Conservation (phyloP, 345 rosid species). For the Moringa oleifera region DNA sequence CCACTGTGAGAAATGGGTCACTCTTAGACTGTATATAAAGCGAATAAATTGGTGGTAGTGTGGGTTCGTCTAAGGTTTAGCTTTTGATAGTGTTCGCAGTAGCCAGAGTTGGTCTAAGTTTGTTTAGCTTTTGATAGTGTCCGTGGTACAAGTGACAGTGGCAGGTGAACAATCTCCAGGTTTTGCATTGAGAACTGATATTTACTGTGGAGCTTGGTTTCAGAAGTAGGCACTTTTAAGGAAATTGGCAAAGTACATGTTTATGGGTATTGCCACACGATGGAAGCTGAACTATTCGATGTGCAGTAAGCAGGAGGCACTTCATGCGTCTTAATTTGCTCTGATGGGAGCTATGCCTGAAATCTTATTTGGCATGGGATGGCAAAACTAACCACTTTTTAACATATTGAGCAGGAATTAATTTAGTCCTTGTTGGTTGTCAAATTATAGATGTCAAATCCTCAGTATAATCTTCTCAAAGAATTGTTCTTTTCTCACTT, state of each 20-base stretch:
- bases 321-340: not conserved
- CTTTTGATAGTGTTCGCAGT: slow-evolving; percentile 26
- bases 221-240: slow-evolving; percentile 20
- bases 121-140: slow-evolving; percentile 36
- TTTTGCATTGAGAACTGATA: slow-evolving; percentile 14
- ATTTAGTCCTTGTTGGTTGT: slow-evolving; percentile 7
- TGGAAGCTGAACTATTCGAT: slow-evolving; percentile 17
- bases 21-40: slow-evolving; percentile 50
- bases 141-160: slow-evolving; percentile 14
- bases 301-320: slow-evolving; percentile 21
- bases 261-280: slow-evolving; percentile 12
- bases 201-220: slow-evolving; percentile 22
- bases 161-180: slow-evolving; percentile 7
- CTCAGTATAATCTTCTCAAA: slow-evolving; percentile 7
- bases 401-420: slow-evolving; percentile 9
- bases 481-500: slow-evolving; percentile 19
- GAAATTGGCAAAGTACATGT: slow-evolving; percentile 8
- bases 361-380: slow-evolving; percentile 16
- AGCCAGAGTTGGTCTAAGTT: slow-evolving; percentile 24
- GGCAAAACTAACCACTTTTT: slow-evolving; percentile 8
- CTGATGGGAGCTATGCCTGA: slow-evolving; percentile 8
- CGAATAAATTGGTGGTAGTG: slow-evolving; percentile 39
- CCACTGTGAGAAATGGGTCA: slow-evolving; percentile 26
- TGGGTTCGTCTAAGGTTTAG: slow-evolving; percentile 28
- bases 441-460: not conserved